These are phyloP conservation scores for Aspergillus fructus DNA, from an alignment of 2,329 filamentous ascomycete species.

Conservation along the genomic window DNA sequence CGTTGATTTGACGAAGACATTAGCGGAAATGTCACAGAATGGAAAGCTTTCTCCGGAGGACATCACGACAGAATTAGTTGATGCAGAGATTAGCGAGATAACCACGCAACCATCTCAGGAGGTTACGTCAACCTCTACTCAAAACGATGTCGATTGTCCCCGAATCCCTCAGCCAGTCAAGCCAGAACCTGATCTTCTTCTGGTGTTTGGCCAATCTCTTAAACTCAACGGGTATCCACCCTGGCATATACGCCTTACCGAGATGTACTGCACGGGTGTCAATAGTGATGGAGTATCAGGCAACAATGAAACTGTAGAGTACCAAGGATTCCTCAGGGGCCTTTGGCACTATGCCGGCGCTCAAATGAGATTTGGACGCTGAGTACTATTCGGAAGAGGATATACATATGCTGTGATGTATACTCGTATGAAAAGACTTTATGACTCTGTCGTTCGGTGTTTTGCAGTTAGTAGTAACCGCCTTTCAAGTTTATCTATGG, in stretches of 20 bases:
- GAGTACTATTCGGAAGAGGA: slow-evolving; percentile 14
- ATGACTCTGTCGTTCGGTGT: neutral
- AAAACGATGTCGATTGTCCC: neutral
- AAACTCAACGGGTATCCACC: slow-evolving; percentile 90
- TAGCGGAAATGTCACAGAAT: slow-evolving; percentile 91
- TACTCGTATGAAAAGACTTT: neutral
- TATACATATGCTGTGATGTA: neutral
- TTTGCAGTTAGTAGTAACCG: neutral
- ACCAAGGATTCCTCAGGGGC: slow-evolving; percentile 86
- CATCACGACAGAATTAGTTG: slow-evolving; percentile 81
- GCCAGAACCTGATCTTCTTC: slow-evolving; percentile 82
- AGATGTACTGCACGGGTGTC: slow-evolving; percentile 72
- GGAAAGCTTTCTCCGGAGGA: slow-evolving; percentile 78
- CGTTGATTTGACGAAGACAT: slow-evolving; percentile 90
- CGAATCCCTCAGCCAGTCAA: slow-evolving; percentile 56
- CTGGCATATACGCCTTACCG: slow-evolving; percentile 91
- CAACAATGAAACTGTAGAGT: slow-evolving; percentile 64
- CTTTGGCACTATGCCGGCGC: slow-evolving; percentile 82
- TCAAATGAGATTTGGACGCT: slow-evolving; percentile 79
- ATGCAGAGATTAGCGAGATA: slow-evolving; percentile 75
- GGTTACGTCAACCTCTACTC: slow-evolving; percentile 2
- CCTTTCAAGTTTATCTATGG: neutral
- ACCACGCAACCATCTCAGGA: slow-evolving; percentile 31
- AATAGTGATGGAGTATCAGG: slow-evolving; percentile 37
- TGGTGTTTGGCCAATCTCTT: slow-evolving; percentile 81